Percentiles rank a stretch among this genome's conserved stretches.
Evolutionary conservation across 2,329 filamentous ascomycete species (phyloP).

Genomic region (Penicillium sp.): DNA sequence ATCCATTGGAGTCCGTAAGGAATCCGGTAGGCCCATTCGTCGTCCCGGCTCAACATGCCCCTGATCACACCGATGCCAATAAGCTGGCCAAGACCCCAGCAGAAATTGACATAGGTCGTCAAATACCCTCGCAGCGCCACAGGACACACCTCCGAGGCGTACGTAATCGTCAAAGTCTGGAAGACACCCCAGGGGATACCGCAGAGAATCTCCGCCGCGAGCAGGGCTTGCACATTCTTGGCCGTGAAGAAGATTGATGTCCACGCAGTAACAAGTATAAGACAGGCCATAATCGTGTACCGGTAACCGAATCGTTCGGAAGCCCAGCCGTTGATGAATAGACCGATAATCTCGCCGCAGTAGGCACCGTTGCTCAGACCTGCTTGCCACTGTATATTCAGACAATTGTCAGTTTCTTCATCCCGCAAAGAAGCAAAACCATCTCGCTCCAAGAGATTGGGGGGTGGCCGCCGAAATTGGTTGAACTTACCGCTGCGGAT

Average conservation of each 20-base stretch:
- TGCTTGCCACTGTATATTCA: constrained; percentile 42
- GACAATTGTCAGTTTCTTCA: constrained; percentile 13
- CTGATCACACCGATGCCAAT: constrained; percentile 53
- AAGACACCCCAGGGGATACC: constrained; percentile 54
- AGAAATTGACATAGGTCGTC: constrained; percentile 49
- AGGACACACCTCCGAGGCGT: constrained; percentile 49
- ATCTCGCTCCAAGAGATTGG: background rate
- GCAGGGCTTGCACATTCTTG: constrained; percentile 45
- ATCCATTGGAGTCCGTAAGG: constrained; percentile 54
- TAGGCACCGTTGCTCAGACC: constrained; percentile 46
- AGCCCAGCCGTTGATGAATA: constrained; percentile 52
- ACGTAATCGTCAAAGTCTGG: constrained; percentile 49
- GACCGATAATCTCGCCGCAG: constrained; percentile 49
- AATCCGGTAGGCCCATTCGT: constrained; percentile 53
- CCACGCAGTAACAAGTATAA: constrained; percentile 47
- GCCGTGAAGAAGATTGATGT: constrained; percentile 54
- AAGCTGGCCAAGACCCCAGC: constrained; percentile 50
- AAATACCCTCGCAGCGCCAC: constrained; percentile 46
- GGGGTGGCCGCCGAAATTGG: background rate
- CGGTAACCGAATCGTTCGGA: constrained; percentile 53
- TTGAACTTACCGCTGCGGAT: constrained; percentile 35
- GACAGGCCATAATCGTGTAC: constrained; percentile 50
- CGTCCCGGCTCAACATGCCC: constrained; percentile 45
- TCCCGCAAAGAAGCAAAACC: background rate
- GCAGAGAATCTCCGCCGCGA: constrained; percentile 52